Conservation (phyloP, 306 rosid species). For the Hylodesmum podocarpum region DNA sequence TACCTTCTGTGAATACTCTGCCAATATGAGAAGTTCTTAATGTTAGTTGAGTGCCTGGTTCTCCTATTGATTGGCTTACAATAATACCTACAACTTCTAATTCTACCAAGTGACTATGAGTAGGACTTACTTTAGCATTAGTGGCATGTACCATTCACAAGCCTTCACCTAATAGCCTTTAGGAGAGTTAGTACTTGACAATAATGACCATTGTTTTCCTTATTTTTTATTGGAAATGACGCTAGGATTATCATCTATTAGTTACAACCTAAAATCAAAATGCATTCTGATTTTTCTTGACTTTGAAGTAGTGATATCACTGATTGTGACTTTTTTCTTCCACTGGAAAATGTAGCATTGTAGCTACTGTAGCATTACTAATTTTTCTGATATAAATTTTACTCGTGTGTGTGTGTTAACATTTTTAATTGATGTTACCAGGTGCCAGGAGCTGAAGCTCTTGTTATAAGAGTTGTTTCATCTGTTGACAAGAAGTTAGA, state of each 20-base stretch:
- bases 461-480: no score
- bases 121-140: not conserved
- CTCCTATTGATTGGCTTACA: no score
- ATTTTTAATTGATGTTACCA: no score
- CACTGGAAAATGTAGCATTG: not conserved
- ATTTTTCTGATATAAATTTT: not conserved
- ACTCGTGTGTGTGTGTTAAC: no score
- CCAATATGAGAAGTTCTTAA: no score
- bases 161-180: not conserved
- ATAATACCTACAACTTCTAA: no score
- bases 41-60: no score
- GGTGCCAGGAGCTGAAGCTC: no score
- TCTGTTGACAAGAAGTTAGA: no score
- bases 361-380: not conserved
- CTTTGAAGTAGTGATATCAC: not conserved
- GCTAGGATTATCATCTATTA: not conserved
- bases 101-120: no score
- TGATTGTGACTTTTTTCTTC: not conserved
- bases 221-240: slow-evolving; percentile 1
- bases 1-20: no score
- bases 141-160: not conserved
- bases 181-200: not conserved
- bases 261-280: not conserved
- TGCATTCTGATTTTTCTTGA: not conserved
- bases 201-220: slow-evolving; percentile 21